Percentiles rank a stretch among this genome's conserved stretches.
Conservation (phyloP, 805 yeast species). For the Candida namnaoensis region DNA sequence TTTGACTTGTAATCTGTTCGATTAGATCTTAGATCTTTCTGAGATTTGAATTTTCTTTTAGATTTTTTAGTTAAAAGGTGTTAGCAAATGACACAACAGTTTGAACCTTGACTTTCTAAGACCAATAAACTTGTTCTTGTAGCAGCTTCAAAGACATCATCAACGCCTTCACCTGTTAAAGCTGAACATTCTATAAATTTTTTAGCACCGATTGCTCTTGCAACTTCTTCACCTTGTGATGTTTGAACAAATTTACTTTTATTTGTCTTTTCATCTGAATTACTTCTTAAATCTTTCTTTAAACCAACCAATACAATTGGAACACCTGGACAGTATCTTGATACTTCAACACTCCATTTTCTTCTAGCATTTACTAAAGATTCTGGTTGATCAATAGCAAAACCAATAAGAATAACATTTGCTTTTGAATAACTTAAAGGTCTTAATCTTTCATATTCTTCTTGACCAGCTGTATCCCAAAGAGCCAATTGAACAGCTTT, state of each 20-base stretch:
- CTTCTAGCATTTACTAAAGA: constrained; percentile 91
- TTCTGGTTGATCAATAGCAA: constrained; percentile 88
- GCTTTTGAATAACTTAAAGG: constrained; percentile 92
- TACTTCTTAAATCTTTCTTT: constrained; percentile 84
- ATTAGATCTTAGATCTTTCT: no score
- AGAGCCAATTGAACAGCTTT: constrained; percentile 85
- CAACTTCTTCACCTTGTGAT: constrained; percentile 87
- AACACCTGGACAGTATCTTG: constrained; percentile 96
- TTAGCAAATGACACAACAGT: constrained; percentile 31
- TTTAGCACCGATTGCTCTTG: constrained; percentile 91
- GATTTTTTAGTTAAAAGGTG: constrained; percentile 5
- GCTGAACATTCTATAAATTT: constrained; percentile 96
- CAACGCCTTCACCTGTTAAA: constrained; percentile 93
- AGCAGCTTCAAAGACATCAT: constrained; percentile 97
- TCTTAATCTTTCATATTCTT: constrained; percentile 91
- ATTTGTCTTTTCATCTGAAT: constrained; percentile 39
- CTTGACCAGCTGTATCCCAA: constrained; percentile 99
- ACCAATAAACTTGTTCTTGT: constrained; percentile 78
- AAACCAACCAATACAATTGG: constrained; percentile 88
- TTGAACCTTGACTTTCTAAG: constrained; percentile 32
- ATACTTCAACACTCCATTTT: constrained; percentile 95
- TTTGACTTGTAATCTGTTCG: no score
- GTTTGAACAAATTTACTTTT: constrained; percentile 28
- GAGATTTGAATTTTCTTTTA: no score
- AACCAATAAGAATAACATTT: constrained; percentile 93